These are phyloP conservation scores for Leccinum griseonigrum DNA, from an alignment of 1,284 basidiomycete species.

Conservation along the genomic window DNA sequence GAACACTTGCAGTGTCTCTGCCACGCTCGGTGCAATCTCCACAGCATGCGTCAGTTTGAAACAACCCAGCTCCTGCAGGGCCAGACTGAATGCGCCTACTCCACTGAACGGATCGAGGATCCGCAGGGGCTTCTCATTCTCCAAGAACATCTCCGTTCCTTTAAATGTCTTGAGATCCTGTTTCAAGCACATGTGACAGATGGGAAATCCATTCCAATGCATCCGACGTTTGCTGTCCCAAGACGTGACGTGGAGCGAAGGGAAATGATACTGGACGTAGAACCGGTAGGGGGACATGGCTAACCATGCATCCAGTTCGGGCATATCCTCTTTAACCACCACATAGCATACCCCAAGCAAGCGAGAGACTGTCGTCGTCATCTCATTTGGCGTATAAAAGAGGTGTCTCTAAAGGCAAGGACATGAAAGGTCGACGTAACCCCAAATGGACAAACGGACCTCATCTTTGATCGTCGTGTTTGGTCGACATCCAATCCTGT, in stretches of 20 bases:
- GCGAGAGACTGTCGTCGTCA: conserved; percentile 33
- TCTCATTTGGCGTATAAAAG: conserved; percentile 43
- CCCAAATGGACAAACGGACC: conserved; percentile 21
- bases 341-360: conserved; percentile 52
- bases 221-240: conserved; percentile 40
- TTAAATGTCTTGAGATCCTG: conserved; percentile 34
- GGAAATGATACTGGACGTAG: conserved; percentile 51
- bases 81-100: conserved; percentile 60
- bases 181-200: conserved; percentile 48
- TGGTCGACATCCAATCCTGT: conserved; percentile 31
- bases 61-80: conserved; percentile 48
- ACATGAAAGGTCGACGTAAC: background rate
- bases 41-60: conserved; percentile 61
- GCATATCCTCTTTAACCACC: conserved; percentile 34
- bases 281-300: conserved; percentile 53
- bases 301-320: conserved; percentile 47
- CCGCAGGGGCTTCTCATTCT: conserved; percentile 36
- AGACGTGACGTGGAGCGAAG: conserved; percentile 34
- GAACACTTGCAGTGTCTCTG: conserved; percentile 53
- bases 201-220: conserved; percentile 33
- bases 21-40: conserved; percentile 71
- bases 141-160: conserved; percentile 32
- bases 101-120: conserved; percentile 67
- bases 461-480: conserved; percentile 36
- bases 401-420: conserved; percentile 24